Percentiles rank a stretch among this genome's conserved stretches.
These are phyloP conservation scores for Podospora didyma DNA, from an alignment of 495 filamentous ascomycete species.

Conservation along the genomic window DNA sequence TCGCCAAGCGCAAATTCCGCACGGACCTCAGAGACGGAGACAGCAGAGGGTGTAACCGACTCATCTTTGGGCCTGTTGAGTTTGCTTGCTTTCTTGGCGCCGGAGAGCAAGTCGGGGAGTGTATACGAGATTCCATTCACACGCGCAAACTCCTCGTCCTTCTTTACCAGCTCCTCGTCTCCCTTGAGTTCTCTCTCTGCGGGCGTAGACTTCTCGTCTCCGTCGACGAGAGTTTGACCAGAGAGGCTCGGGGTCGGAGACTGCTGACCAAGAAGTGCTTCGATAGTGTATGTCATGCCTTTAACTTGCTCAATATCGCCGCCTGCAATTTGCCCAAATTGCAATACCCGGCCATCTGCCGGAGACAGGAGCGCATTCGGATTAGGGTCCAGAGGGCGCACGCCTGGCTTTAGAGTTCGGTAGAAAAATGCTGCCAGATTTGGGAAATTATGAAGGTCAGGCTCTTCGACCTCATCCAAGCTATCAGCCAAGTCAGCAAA, in stretches of 20 bases:
- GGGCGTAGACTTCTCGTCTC: slow-evolving; percentile 11
- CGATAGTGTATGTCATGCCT: slow-evolving; percentile 94
- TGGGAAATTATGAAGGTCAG: slow-evolving; percentile 81
- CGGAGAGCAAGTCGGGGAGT: slow-evolving; percentile 81
- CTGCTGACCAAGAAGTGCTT: slow-evolving; percentile 77
- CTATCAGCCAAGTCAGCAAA: slow-evolving; percentile 27
- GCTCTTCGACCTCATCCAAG: slow-evolving; percentile 79
- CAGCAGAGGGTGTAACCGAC: slow-evolving; percentile 52
- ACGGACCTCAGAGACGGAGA: slow-evolving; percentile 74
- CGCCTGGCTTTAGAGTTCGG: slow-evolving; percentile 83
- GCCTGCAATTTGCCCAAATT: slow-evolving; percentile 85
- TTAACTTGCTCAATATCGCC: slow-evolving; percentile 99
- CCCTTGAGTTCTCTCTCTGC: slow-evolving; percentile 20
- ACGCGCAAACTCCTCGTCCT: slow-evolving; percentile 88
- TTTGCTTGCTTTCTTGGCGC: slow-evolving; percentile 42
- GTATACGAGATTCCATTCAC: slow-evolving; percentile 98
- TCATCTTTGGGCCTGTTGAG: slow-evolving; percentile 38
- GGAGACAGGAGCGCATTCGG: slow-evolving; percentile 76
- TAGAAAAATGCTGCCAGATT: slow-evolving; percentile 98
- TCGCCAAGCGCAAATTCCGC: slow-evolving; percentile 76
- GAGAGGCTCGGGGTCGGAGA: slow-evolving; percentile 41
- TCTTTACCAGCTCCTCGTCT: slow-evolving; percentile 62
- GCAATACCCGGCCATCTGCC: slow-evolving; percentile 83
- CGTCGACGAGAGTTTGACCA: slow-evolving; percentile 15
- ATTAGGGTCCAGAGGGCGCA: slow-evolving; percentile 80